phyloP scores from a whole-genome alignment of 208 protist species.

The Balamuthia mandrillaris region DNA sequence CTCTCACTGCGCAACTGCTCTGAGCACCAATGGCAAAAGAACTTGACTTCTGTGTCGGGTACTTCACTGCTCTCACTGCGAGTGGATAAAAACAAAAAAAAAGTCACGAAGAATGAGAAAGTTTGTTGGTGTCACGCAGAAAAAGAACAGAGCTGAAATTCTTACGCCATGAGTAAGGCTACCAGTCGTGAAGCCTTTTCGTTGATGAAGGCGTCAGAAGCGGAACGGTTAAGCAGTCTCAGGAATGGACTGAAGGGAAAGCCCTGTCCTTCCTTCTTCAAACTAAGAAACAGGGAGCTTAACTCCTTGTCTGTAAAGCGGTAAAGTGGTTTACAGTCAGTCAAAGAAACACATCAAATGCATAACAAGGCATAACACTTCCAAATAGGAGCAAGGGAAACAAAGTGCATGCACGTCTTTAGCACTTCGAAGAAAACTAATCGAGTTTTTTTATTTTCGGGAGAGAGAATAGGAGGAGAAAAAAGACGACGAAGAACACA shows the following conservation, averaged over 20 bases:
- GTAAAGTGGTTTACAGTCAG: no score
- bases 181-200: no score
- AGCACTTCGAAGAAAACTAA: no score
- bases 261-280: background rate
- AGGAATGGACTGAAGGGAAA: background rate
- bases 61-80: background rate
- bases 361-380: no score
- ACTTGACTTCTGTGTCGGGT: background rate
- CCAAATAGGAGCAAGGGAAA: no score
- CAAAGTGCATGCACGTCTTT: no score
- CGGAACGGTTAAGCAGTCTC: constrained; percentile 6
- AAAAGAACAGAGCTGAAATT: background rate
- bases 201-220: background rate
- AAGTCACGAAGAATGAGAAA: background rate
- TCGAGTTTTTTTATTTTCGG: no score
- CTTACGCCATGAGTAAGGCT: no score
- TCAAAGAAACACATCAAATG: no score
- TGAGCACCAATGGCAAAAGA: background rate
- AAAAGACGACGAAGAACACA: no score
- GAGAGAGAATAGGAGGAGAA: no score
- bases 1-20: background rate
- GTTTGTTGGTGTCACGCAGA: background rate
- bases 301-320: background rate
- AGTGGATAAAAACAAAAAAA: background rate
- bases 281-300: background rate